Evolutionary conservation across 83 land plant species (phyloP), one percentile per base, ranked within the genome.

Genomic region (Diphasiastrum complanatum): DNA sequence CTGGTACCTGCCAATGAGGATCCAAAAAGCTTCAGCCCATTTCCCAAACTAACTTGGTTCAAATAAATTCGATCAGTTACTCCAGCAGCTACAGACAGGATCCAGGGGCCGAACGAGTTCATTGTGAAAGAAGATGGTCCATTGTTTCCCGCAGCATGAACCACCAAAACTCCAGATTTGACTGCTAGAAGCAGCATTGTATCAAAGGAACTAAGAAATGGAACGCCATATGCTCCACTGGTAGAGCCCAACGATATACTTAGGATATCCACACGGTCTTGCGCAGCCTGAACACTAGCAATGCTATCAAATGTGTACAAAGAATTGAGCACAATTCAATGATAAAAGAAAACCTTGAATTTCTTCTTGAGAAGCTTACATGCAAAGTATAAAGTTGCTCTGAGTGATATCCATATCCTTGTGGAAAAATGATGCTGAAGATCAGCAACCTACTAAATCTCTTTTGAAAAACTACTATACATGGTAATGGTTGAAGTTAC

Each of bases 81-180:
- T 27, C 58, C 33, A 18, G 76, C 73, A 5, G 67, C 71, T 12
- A 73, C 73, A 0, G 76, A 73, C 72, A 72, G n/a, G 11, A 72
- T 20, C 75, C 75, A 72, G 12, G 75, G 75, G 11, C 75, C 70
- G 38, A 53, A 72, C 18, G 64, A 56, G 32, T 65, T 72, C 70
- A 72, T 65, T 26, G 70, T 65, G 37, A 58, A 33, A 10, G 69
- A 55, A 33, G 56, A 45, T 4, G 75, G 75, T 20, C 75, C 75
- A 45, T 45, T 43, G 22, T 72, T 72, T 27, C 75, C 75, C 22
- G 75, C 75, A 29, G 75, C 69, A 48, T 72, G 75, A 5, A 72
- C 64, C 12, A 72, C 75, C 20, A 57, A 20, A 8, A 59, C 63
- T 22, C 72, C 76, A 37, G 71, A 46, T 27, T 56, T 54, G 23